These are phyloP conservation scores for Paraleonurus japonicus DNA, from an alignment of 257 asterid genomes.

Conservation along the genomic window DNA sequence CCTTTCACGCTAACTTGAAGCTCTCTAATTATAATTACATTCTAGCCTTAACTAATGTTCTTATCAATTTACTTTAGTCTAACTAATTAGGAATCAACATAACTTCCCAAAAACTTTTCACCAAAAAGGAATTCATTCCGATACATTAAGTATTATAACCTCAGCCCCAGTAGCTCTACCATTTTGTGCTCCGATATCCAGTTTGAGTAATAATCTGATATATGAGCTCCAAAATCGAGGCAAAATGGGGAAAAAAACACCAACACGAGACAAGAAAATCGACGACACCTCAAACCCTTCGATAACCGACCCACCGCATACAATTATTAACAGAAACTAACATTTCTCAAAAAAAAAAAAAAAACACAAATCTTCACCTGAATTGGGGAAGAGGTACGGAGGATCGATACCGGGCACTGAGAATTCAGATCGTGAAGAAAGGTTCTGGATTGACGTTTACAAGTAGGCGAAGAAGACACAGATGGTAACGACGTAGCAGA, in stretches of 20 bases:
- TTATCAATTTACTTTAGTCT: neutral
- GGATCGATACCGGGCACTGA: constrained; percentile 35
- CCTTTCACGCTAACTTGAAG: neutral
- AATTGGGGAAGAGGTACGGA: constrained; percentile 30
- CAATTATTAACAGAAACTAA: neutral
- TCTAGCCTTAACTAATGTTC: neutral
- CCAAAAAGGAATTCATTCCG: neutral
- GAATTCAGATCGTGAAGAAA: constrained; percentile 42
- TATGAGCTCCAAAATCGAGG: neutral
- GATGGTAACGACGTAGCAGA: constrained; percentile 27
- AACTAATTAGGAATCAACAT: constrained; percentile 8
- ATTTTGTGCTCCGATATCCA: neutral
- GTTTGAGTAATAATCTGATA: neutral
- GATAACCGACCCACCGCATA: neutral
- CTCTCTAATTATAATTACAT: neutral
- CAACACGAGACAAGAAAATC: neutral
- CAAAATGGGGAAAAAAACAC: neutral
- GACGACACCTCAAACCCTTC: constrained; percentile 5
- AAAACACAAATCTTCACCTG: constrained; percentile 23
- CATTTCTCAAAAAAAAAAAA: neutral
- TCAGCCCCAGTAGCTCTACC: neutral
- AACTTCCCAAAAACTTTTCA: neutral
- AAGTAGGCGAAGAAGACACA: constrained; percentile 21
- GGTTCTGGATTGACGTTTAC: constrained; percentile 26
- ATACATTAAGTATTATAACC: neutral